Conservation (phyloP, 495 filamentous ascomycete species). For the Penicillium cataractarum region DNA sequence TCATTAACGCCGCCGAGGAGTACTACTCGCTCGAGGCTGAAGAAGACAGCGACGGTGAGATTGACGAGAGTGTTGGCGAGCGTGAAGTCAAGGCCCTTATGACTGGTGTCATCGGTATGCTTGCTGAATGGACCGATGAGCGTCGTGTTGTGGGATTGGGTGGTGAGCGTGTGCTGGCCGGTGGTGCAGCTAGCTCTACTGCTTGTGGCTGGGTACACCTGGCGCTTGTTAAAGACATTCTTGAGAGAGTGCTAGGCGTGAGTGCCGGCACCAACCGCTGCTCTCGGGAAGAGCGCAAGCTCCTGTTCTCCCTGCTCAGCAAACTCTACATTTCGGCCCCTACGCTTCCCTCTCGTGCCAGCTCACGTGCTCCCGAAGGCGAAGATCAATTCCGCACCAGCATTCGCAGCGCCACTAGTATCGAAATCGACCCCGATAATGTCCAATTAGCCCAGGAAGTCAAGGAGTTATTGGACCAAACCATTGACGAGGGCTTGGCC, state of each 20-base stretch:
- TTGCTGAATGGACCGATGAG: conserved; percentile 96
- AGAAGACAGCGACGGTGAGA: conserved; percentile 54
- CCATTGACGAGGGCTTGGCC: conserved; percentile 71
- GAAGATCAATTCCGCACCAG: conserved; percentile 47
- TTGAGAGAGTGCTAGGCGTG: conserved; percentile 37
- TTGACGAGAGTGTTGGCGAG: conserved; percentile 73
- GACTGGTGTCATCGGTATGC: conserved; percentile 71
- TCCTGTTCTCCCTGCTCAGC: conserved; percentile 72
- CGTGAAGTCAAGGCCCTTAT: conserved; percentile 82
- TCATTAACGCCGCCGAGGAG: conserved; percentile 55
- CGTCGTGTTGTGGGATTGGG: conserved; percentile 77
- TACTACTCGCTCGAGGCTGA: conserved; percentile 55
- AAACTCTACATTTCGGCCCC: conserved; percentile 79
- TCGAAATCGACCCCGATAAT: conserved; percentile 42
- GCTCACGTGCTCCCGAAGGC: conserved; percentile 45
- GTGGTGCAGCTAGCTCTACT: conserved; percentile 56
- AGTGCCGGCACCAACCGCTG: conserved; percentile 41
- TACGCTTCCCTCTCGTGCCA: conserved; percentile 36
- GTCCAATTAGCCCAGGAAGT: conserved; percentile 43
- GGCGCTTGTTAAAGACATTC: conserved; percentile 41
- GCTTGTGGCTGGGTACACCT: conserved; percentile 59
- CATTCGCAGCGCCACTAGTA: conserved; percentile 40
- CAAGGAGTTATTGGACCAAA: conserved; percentile 59
- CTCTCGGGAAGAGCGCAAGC: conserved; percentile 82
- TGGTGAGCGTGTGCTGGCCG: conserved; percentile 52